Percentiles rank a stretch among this genome's conserved stretches.
These are phyloP conservation scores for Schizophyllum amplum DNA, from an alignment of 1,284 basidiomycete species.

Conservation along the genomic window DNA sequence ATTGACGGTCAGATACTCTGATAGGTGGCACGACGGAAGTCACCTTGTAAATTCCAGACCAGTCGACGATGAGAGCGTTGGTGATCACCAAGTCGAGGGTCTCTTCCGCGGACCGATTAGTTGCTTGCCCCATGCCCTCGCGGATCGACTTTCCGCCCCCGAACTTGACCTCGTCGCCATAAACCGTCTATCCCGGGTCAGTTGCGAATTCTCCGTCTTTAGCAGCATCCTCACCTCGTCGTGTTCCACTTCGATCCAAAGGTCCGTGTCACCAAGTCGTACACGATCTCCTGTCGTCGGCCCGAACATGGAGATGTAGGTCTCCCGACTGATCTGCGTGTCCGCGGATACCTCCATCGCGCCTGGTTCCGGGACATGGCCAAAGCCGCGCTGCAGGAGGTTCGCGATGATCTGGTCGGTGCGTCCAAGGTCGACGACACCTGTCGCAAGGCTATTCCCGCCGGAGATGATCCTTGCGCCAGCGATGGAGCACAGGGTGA, in stretches of 20 bases:
- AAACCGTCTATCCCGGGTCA: slow-evolving; percentile 44
- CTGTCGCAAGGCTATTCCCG: slow-evolving; percentile 72
- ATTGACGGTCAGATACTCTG: slow-evolving; percentile 4
- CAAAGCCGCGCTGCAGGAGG: slow-evolving; percentile 49
- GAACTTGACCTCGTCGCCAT: slow-evolving; percentile 97
- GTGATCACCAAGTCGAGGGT: slow-evolving; percentile 91
- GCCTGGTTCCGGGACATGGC: slow-evolving; percentile 53
- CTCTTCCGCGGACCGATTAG: slow-evolving; percentile 58
- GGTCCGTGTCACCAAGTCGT: slow-evolving; percentile 79
- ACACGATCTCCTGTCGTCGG: slow-evolving; percentile 91
- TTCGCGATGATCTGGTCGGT: slow-evolving; percentile 39
- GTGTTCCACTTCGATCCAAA: slow-evolving; percentile 92
- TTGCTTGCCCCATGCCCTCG: slow-evolving; percentile 96
- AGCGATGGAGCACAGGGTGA: slow-evolving; percentile 75
- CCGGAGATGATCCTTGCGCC: slow-evolving; percentile 71
- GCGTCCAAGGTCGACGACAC: slow-evolving; percentile 35
- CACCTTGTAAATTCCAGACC: slow-evolving; percentile 93
- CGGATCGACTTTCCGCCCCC: slow-evolving; percentile 93
- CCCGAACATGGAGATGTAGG: slow-evolving; percentile 90
- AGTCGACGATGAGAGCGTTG: slow-evolving; percentile 92
- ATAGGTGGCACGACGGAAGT: neutral
- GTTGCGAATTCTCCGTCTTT: neutral
- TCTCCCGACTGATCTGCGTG: slow-evolving; percentile 50
- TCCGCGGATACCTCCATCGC: slow-evolving; percentile 40
- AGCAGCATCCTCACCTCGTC: slow-evolving; percentile 55